Conservation (phyloP, 1,284 basidiomycete genomes). For the Papiliotrema flavescens region DNA sequence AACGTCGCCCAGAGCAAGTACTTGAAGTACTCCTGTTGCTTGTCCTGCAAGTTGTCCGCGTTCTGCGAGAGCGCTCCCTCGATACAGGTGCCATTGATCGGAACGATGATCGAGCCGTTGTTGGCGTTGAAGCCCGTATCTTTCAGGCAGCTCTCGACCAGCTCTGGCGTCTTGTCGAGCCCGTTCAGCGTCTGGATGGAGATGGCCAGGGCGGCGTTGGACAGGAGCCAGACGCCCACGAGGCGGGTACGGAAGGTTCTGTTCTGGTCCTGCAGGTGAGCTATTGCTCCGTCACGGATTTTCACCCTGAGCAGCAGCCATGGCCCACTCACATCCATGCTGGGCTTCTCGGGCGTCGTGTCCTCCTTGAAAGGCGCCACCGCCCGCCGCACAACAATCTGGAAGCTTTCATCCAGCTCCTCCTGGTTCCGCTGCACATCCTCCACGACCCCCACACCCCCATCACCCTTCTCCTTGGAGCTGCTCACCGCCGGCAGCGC, state of each 20-base stretch:
- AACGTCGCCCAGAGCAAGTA: conserved; percentile 89
- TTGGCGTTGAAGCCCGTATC: conserved; percentile 13
- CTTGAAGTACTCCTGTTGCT: conserved; percentile 63
- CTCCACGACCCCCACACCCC: conserved; percentile 73
- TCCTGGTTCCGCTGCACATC: conserved; percentile 71
- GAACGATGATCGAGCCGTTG: conserved; percentile 19
- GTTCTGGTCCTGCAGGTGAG: conserved; percentile 62
- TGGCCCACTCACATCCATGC: conserved; percentile 59
- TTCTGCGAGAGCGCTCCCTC: conserved; percentile 30
- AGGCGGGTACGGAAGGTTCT: conserved; percentile 89
- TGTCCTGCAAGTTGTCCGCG: conserved; percentile 49
- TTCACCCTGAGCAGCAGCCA: no score
- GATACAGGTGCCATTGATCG: conserved; percentile 33
- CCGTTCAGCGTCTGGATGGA: conserved; percentile 83
- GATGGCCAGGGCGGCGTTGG: conserved; percentile 73
- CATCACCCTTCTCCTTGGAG: conserved; percentile 70
- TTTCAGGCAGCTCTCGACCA: conserved; percentile 32
- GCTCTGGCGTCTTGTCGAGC: conserved; percentile 52
- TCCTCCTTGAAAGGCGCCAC: conserved; percentile 77
- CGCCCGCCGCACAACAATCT: conserved; percentile 87
- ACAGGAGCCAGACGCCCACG: conserved; percentile 79
- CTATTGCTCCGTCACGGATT: no score
- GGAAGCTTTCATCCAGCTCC: conserved; percentile 90
- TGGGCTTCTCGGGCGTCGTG: conserved; percentile 67
- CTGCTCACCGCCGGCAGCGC: conserved; percentile 87